Evolutionary conservation across 768 basidiomycete species (phyloP), one percentile per base, ranked within the genome.

Genomic region (Boletus insuetus): DNA sequence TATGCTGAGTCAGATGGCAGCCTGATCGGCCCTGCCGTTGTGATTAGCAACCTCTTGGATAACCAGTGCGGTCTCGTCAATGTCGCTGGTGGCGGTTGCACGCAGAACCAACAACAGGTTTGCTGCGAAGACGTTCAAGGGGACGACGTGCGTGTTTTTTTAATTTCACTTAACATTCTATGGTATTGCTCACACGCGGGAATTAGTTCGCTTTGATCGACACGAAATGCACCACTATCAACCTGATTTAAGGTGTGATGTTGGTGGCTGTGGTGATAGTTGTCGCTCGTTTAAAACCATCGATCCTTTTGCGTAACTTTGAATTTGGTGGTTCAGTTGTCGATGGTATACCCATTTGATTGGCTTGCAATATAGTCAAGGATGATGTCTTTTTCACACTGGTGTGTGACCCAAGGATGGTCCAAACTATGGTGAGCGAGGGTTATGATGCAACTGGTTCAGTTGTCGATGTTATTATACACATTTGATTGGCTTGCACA

Each of bases 391-490:
- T 29, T 29, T 29, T 29, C 26, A 26, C 26, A 29, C 26, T 29
- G 26, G 26, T 9, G 9, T 9, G 26, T 29, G 26, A 6, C 26
- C 9, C 9, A 29, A 29, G 26, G 26, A 29, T 29, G 26, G 26
- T 29, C 26, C 26, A 29, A 29, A 29, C 24, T 24, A 24, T 24
- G 24, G 24, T 24, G 24, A 24, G 7, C 26, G 7, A 34, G 42
- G 50, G 44, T 54, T 55, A 41, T 60, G 58, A 64, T 46, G 58
- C 60, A 64, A 62, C n/a, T n/a, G n/a, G n/a, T n/a, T n/a, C n/a
- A n/a, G n/a, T n/a, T n/a, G n/a, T n/a, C n/a, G n/a, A n/a, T n/a
- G n/a, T n/a, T n/a, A n/a, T n/a, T n/a, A n/a, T n/a, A n/a, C n/a
- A n/a, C n/a, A n/a, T n/a, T n/a, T n/a, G n/a, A n/a, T n/a, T n/a